A percentile compares a stretch with the other conserved stretches of the same genome.
Evolutionary conservation across 1,284 basidiomycete genomes (phyloP).

Genomic region (Pseudozyma flocculosa): DNA sequence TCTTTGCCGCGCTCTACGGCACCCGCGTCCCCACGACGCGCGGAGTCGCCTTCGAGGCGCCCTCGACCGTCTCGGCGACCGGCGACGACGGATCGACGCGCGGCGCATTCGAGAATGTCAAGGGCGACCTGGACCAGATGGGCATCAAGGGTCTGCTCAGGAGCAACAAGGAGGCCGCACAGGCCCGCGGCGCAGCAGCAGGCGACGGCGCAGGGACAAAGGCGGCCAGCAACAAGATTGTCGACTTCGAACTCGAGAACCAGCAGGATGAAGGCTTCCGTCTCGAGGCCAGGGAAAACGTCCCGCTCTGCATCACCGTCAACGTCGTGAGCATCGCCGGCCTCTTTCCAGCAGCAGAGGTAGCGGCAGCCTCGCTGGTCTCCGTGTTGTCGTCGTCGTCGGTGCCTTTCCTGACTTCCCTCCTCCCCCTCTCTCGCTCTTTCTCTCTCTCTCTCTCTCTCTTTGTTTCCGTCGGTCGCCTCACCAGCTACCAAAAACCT

Average conservation of each 20-base stretch:
- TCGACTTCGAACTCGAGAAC: constrained; percentile 48
- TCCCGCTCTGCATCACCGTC: constrained; percentile 51
- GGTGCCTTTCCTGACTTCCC: too few species aligned
- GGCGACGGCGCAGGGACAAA: neutral
- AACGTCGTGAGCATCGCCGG: constrained; percentile 13
- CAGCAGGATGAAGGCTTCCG: constrained; percentile 37
- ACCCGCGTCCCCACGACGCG: constrained; percentile 43
- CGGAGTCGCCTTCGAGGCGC: constrained; percentile 41
- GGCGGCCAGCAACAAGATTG: constrained; percentile 12
- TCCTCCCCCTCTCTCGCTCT: too few species aligned
- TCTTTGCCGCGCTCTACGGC: constrained; percentile 45
- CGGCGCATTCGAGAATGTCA: constrained; percentile 21
- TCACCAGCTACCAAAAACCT: constrained; percentile 27
- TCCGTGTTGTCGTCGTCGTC: too few species aligned
- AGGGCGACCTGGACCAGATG: constrained; percentile 32
- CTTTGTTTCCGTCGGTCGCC: too few species aligned
- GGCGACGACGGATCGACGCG: constrained; percentile 14
- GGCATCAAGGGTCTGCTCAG: constrained; percentile 43
- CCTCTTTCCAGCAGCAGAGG: neutral
- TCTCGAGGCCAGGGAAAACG: constrained; percentile 32
- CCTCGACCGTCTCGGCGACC: constrained; percentile 22
- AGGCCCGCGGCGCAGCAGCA: constrained; percentile 5
- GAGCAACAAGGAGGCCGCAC: constrained; percentile 23
- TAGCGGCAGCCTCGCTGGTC: too few species aligned
- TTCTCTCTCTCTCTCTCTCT: too few species aligned